phyloP scores from a whole-genome alignment of 2,329 filamentous ascomycete species.

The Kalmusia sp. region DNA sequence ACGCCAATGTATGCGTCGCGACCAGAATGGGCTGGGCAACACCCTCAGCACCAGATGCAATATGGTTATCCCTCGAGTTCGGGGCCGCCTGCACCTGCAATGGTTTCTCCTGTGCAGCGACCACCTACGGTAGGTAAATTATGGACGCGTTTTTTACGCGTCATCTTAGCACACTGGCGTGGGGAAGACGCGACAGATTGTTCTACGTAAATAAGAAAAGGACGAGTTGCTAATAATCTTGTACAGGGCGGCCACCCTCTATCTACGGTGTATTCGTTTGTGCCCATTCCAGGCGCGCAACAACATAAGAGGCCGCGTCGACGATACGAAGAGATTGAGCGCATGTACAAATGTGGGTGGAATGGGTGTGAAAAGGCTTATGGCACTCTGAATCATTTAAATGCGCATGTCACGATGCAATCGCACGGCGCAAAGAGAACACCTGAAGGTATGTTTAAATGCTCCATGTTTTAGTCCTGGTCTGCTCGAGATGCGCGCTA shows the following conservation, averaged over 20 bases:
- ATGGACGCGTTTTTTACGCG: not conserved
- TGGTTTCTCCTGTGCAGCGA: constrained; percentile 66
- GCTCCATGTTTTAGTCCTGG: constrained; percentile 13
- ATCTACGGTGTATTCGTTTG: constrained; percentile 94
- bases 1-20: constrained; percentile 70
- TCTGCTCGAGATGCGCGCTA: constrained; percentile 36
- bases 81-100: constrained; percentile 62
- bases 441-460: constrained; percentile 80
- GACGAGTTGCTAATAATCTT: constrained; percentile 5
- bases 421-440: constrained; percentile 93
- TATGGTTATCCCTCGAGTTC: constrained; percentile 64
- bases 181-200: not conserved
- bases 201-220: too few species aligned
- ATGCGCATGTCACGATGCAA: constrained; percentile 99
- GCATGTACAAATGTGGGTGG: constrained; percentile 99
- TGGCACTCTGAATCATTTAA: constrained; percentile 94
- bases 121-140: constrained; percentile 66
- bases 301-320: constrained; percentile 95
- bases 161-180: not conserved
- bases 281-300: constrained; percentile 94
- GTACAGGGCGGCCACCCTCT: constrained; percentile 59
- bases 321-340: constrained; percentile 97
- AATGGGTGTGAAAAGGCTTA: constrained; percentile 99
- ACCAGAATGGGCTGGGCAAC: constrained; percentile 74
- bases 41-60: constrained; percentile 55